Evolutionary conservation across 78 protist genomes (phyloP).

Genomic region (Anaeramoeba ignava): DNA sequence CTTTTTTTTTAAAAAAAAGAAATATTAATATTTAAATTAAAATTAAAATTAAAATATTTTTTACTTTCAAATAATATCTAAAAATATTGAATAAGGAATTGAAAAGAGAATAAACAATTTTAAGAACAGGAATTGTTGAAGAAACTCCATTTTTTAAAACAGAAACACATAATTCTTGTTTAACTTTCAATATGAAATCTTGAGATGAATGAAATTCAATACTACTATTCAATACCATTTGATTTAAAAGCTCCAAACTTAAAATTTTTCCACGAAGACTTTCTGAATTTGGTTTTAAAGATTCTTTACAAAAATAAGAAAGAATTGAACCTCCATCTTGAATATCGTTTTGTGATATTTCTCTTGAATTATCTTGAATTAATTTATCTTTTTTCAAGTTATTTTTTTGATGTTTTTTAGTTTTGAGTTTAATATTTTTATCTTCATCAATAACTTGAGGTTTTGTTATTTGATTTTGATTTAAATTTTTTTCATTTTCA

Average conservation of each 20-base stretch:
- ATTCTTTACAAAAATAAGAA: too few species aligned
- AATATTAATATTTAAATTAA: too few species aligned
- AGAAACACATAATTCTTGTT: background rate
- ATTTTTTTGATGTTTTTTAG: background rate
- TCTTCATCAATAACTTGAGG: too few species aligned
- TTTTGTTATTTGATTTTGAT: background rate
- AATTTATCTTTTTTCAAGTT: background rate
- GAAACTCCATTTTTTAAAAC: slow-evolving; percentile 1
- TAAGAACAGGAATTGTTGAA: background rate
- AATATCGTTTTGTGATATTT: background rate
- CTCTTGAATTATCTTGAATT: background rate
- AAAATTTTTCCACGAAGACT: background rate
- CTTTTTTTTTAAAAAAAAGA: too few species aligned
- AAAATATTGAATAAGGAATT: background rate
- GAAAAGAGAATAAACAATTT: background rate
- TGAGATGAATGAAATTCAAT: background rate
- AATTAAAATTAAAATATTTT: too few species aligned
- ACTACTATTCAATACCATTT: background rate
- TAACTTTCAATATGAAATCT: background rate
- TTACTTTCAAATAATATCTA: background rate
- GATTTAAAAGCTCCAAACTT: background rate
- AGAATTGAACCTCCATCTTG: too few species aligned
- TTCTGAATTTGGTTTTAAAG: background rate
- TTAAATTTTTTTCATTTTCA: background rate
- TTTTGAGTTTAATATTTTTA: background rate